Base-by-base conservation (phyloP, 75 land plant species). In the Adiantum capillusveneris region DNA sequence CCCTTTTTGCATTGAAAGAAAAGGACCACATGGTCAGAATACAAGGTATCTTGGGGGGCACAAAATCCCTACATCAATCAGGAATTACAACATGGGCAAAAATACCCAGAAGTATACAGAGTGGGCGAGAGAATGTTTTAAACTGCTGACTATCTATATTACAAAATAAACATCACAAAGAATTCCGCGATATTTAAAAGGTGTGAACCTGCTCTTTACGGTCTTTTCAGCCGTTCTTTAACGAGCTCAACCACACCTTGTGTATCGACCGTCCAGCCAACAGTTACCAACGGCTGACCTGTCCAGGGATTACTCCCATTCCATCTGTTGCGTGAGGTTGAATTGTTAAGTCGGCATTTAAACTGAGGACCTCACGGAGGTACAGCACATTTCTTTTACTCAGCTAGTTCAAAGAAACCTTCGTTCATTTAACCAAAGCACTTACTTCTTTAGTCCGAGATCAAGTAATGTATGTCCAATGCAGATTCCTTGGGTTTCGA, bases 401-500 rank as follows among this genome's bases (percentile, higher is more conserved):
- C 37, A 51, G 29, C 16, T 13, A 25, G n/a, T 7, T 9, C 22
- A 12, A 6, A 57, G 29, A 57, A 6, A 6, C 11, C 17, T 25
- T 6, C 18, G n/a, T 11, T 6, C 34, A 57, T 6, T 57, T 11
- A 29, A 28, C 14, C 21, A 49, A 65, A n/a, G n/a, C n/a, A n/a
- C 69, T 1, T 76, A 95, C 99, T 67, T 90, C 43, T 90, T 95
- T 14, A 86, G 64, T 68, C 97, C 92, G 51, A 84, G 74, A 53
- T 95, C 99, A 79, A 95, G 59, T 30, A 95, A 30, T 21, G 99
- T 95, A 67, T 82, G 94, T 22, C 99, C 99, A 21, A 65, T 67
- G 60, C 92, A 86, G 29, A 90, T 75, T 29, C 99, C 99, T 60
- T 86, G 75, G 0, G 97, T 95, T 70, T 95, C 99, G 56, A 95